phyloP scores from a whole-genome alignment of 2,329 filamentous ascomycete species.

The Dothiorella sarmentorum region DNA sequence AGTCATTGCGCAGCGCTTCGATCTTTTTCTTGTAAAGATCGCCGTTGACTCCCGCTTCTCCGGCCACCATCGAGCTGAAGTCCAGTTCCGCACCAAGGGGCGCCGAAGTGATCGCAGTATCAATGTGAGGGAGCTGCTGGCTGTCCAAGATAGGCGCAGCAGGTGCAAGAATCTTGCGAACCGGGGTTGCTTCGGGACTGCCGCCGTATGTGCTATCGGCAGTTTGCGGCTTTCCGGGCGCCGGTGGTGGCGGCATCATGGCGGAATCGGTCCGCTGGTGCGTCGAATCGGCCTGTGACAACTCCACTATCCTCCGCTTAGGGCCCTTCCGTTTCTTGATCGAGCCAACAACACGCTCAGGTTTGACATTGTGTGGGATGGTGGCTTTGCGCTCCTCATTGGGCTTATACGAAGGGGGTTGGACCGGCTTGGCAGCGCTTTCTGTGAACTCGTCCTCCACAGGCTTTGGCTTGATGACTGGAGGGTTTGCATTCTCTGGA shows the following conservation, averaged over 20 bases:
- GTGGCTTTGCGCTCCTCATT: slow-evolving; percentile 1
- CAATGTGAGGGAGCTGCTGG: slow-evolving; percentile 13
- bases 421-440: neutral
- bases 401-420: neutral
- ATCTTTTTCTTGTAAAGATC: slow-evolving; percentile 86
- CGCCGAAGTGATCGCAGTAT: slow-evolving; percentile 28
- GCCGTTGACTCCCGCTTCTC: slow-evolving; percentile 64
- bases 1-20: slow-evolving; percentile 77
- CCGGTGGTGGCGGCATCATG: slow-evolving; percentile 11
- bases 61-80: slow-evolving; percentile 17
- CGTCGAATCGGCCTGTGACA: slow-evolving; percentile 44
- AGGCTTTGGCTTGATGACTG: slow-evolving; percentile 68
- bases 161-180: slow-evolving; percentile 11
- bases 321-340: slow-evolving; percentile 45
- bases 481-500: slow-evolving; percentile 70
- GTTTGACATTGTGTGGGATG: neutral
- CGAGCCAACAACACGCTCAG: slow-evolving; percentile 11
- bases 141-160: slow-evolving; percentile 1
- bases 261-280: slow-evolving; percentile 16
- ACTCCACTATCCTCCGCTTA: slow-evolving; percentile 56
- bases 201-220: slow-evolving; percentile 22
- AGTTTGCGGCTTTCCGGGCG: neutral
- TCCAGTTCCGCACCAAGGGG: slow-evolving; percentile 20
- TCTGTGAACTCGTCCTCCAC: slow-evolving; percentile 49
- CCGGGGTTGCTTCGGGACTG: slow-evolving; percentile 30